Percentiles rank a stretch among this genome's conserved stretches.
Conservation (phyloP, 371 early-diverging fungal genomes). For the Cokeromyces recurvatus region DNA sequence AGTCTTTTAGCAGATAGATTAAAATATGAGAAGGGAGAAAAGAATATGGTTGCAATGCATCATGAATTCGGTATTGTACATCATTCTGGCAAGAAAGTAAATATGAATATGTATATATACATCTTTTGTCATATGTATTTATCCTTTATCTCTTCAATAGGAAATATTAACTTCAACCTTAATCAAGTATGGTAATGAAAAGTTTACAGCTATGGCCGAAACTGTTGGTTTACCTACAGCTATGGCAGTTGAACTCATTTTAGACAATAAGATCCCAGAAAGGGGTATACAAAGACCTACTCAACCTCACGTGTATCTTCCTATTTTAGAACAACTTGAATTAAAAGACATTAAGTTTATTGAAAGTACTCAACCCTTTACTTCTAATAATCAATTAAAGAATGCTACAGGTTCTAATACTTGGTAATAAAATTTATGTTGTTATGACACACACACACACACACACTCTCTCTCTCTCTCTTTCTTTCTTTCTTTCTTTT, state of each 20-base stretch:
- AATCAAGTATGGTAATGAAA: slow-evolving; percentile 70
- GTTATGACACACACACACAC: too few relatives aligned
- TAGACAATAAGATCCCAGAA: slow-evolving; percentile 59
- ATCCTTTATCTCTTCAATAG: too few relatives aligned
- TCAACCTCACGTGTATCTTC: slow-evolving; percentile 68
- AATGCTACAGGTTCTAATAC: slow-evolving; percentile 26
- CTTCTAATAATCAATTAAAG: slow-evolving; percentile 1
- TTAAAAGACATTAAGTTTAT: slow-evolving; percentile 68
- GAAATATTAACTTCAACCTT: slow-evolving; percentile 72
- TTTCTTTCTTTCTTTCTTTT: too few relatives aligned
- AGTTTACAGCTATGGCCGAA: slow-evolving; percentile 87
- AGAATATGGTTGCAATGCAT: slow-evolving; percentile 87
- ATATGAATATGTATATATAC: too few relatives aligned
- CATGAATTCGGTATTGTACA: slow-evolving; percentile 78
- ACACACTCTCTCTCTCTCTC: too few relatives aligned
- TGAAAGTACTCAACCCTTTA: slow-evolving; percentile 45
- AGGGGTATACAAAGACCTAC: slow-evolving; percentile 79
- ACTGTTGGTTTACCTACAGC: slow-evolving; percentile 89
- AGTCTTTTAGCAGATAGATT: slow-evolving; percentile 64
- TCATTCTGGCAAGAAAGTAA: slow-evolving; percentile 39
- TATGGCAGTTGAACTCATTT: slow-evolving; percentile 78
- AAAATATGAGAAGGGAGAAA: slow-evolving; percentile 67
- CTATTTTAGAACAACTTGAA: slow-evolving; percentile 68
- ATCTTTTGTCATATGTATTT: too few relatives aligned
- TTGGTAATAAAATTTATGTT: too few relatives aligned